A percentile compares a stretch with the other conserved stretches of the same genome.
phyloP scores from a whole-genome alignment of 208 protist species.

The Leishmania braziliensis region DNA sequence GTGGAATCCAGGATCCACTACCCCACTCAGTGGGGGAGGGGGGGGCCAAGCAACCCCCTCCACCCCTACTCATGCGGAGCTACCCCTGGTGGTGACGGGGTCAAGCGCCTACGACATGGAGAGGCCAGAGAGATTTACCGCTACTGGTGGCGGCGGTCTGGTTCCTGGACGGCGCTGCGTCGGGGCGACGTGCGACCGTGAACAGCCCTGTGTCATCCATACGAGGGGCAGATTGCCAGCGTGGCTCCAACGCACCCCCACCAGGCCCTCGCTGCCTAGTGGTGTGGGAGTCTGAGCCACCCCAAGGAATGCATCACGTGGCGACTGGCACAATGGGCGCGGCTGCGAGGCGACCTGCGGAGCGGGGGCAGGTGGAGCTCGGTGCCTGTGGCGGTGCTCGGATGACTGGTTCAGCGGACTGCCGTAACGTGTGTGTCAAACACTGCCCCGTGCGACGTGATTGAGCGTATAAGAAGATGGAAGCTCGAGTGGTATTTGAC shows the following conservation, averaged over 20 bases:
- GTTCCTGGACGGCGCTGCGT: background rate
- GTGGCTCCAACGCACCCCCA: background rate
- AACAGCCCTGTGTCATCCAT: background rate
- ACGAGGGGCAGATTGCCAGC: background rate
- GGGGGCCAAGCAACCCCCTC: background rate
- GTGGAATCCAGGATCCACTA: background rate
- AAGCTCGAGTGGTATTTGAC: background rate
- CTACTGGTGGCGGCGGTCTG: background rate
- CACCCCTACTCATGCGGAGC: background rate
- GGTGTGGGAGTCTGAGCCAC: background rate
- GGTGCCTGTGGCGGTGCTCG: no score
- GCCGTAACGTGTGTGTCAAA: no score
- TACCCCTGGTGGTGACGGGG: background rate
- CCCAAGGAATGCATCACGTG: no score
- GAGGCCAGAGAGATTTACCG: background rate
- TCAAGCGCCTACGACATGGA: background rate
- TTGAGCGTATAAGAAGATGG: background rate
- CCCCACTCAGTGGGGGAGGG: background rate
- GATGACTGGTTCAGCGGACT: no score
- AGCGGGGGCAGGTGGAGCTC: no score
- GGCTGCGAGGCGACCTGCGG: no score
- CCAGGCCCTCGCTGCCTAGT: background rate
- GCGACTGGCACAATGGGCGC: no score
- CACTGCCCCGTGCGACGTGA: background rate
- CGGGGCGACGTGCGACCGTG: background rate